Base-by-base conservation (phyloP, 331 rosid species). In the Rosa hybrid region DNA sequence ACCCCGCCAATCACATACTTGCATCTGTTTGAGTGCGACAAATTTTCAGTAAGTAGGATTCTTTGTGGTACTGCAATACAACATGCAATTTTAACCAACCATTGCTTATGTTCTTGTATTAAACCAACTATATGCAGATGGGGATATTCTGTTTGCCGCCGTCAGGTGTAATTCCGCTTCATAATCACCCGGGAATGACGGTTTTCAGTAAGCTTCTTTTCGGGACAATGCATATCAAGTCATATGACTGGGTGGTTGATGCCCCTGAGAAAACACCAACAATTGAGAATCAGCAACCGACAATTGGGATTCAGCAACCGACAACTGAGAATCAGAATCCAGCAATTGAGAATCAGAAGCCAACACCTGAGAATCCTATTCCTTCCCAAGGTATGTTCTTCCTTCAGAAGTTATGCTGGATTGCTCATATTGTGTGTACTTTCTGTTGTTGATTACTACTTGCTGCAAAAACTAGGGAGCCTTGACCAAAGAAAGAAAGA, bases 171-270 rank as follows among this genome's bases (percentile, higher is more conserved):
- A 78, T 96, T 72, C 99, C 99, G 39, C 98, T 96, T 64, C 99
- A 96, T 77, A 96, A 96, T 76, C 99, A 96, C 79, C 99, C 99
- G 3, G 98, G 92, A 67, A 96, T 96, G 99, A 96, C 99, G 13
- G 99, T 96, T 81, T 93, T 96, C 71, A 90, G 98, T 77, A 96
- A 96, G 80, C 90, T 96, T 68, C 92, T 96, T 42, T 93, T 96
- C 57, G 98, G 99, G 80, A 89, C 94, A 2, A 90, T 93, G 98
- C 97, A 96, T 85, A 90, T 96, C 84, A 93, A 96, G 79, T 90
- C 99, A 6, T 96, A 93, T 81, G 99, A 96, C 49, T 96, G 99
- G 99, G 94, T 83, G 14, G 90, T 34, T 75, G 92, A 83, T 76
- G 84, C 76, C 23, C 87, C 89, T 39, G 74, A 78, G 38, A 78